Evolutionary conservation across 495 filamentous ascomycete species (phyloP).

Genomic region (Tuber aestivum): DNA sequence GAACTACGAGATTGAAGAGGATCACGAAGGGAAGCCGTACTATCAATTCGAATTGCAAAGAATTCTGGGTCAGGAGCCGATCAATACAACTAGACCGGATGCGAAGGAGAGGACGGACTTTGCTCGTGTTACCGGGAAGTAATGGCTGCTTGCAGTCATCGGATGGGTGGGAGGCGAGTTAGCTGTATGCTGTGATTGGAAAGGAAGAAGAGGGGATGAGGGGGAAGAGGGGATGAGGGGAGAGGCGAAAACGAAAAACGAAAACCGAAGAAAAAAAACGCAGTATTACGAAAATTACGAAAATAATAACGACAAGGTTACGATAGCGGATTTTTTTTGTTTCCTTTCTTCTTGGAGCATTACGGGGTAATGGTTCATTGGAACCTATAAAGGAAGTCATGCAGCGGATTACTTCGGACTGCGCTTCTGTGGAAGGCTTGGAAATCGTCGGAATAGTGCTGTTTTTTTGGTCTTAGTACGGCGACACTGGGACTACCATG

Average conservation of each 20-base stretch:
- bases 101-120: slow-evolving; percentile 21
- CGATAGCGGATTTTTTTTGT: no score
- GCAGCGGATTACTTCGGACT: no score
- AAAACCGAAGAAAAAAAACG: not conserved
- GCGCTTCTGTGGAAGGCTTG: no score
- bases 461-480: not conserved
- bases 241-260: not conserved
- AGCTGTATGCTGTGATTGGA: not conserved
- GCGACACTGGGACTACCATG: not conserved
- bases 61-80: slow-evolving; percentile 37
- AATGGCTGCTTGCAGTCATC: not conserved
- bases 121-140: slow-evolving; percentile 12
- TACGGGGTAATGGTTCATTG: not conserved
- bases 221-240: not conserved
- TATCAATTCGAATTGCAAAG: slow-evolving; percentile 48
- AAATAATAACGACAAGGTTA: not conserved
- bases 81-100: slow-evolving; percentile 23
- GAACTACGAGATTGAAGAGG: slow-evolving; percentile 27
- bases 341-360: no score
- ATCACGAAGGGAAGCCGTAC: slow-evolving; percentile 42
- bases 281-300: not conserved
- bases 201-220: not conserved
- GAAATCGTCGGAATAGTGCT: no score
- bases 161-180: not conserved
- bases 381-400: not conserved